These are phyloP conservation scores for Lepiota subincarnata DNA, from an alignment of 768 basidiomycete species.

Conservation along the genomic window DNA sequence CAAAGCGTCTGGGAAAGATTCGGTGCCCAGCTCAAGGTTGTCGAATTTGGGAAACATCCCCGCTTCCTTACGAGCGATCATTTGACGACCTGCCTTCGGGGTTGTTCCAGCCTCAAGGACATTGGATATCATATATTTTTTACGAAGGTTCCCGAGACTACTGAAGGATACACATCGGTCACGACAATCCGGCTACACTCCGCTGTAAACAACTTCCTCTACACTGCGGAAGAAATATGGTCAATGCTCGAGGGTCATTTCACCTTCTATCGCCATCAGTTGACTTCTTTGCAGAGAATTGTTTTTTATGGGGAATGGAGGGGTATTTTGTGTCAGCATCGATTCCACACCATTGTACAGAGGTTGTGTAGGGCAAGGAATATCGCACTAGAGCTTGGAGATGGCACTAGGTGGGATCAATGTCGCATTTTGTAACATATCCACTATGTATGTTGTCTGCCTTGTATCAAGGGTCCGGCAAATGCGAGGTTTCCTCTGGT, in stretches of 20 bases:
- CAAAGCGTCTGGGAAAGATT: constrained; percentile 45
- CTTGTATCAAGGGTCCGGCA: neutral
- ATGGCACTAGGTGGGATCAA: neutral
- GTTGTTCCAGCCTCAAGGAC: constrained; percentile 42
- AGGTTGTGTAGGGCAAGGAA: neutral
- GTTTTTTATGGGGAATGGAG: constrained; percentile 55
- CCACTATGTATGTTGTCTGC: neutral
- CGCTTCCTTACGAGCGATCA: constrained; percentile 50
- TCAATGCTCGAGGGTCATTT: constrained; percentile 45
- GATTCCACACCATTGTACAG: constrained; percentile 18
- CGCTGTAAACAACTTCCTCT: constrained; percentile 38
- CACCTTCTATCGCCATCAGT: constrained; percentile 32
- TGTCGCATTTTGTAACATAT: neutral
- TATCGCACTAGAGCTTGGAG: neutral
- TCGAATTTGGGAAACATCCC: constrained; percentile 57
- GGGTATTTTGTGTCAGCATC: constrained; percentile 30
- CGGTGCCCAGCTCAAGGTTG: constrained; percentile 44
- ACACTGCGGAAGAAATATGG: constrained; percentile 33
- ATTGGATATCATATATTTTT: constrained; percentile 58
- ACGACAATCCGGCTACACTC: constrained; percentile 49
- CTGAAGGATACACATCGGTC: constrained; percentile 28
- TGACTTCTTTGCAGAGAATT: constrained; percentile 44
- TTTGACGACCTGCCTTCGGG: constrained; percentile 40
- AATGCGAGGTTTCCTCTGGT: constrained; percentile 10
- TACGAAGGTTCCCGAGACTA: constrained; percentile 28